Conservation (phyloP, 257 asterid species). For the Solanum rostratum region DNA sequence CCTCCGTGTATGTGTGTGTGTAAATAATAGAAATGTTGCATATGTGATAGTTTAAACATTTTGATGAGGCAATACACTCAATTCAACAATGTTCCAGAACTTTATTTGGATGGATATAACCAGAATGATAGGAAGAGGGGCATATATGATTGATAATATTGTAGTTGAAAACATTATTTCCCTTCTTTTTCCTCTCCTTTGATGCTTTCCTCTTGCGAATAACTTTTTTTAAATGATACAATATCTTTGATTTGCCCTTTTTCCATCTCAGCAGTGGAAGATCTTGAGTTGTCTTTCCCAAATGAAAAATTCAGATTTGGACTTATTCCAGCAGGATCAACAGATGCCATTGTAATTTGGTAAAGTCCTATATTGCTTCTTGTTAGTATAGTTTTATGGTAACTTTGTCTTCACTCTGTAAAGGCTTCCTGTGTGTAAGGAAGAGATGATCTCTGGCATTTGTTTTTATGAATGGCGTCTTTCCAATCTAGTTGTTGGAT, state of each 20-base stretch:
- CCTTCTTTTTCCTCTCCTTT: background rate
- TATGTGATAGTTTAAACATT: background rate
- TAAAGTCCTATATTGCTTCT: slow-evolving; percentile 15
- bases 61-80: background rate
- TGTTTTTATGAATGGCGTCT: background rate
- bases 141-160: background rate
- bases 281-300: slow-evolving; percentile 50
- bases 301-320: slow-evolving; percentile 77
- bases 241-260: slow-evolving; percentile 12
- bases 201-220: background rate
- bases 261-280: slow-evolving; percentile 36
- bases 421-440: background rate
- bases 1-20: background rate
- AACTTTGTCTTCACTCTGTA: background rate
- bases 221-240: background rate
- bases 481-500: background rate
- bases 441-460: background rate
- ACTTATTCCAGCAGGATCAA: slow-evolving; percentile 96
- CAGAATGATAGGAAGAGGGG: background rate
- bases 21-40: background rate
- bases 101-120: background rate
- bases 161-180: background rate
- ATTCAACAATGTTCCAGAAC: background rate
- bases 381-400: background rate
- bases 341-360: slow-evolving; percentile 97